Percentiles rank a stretch among this genome's conserved stretches.
Conservation (phyloP, 495 filamentous ascomycete genomes). For the Tuber melanosporum region DNA sequence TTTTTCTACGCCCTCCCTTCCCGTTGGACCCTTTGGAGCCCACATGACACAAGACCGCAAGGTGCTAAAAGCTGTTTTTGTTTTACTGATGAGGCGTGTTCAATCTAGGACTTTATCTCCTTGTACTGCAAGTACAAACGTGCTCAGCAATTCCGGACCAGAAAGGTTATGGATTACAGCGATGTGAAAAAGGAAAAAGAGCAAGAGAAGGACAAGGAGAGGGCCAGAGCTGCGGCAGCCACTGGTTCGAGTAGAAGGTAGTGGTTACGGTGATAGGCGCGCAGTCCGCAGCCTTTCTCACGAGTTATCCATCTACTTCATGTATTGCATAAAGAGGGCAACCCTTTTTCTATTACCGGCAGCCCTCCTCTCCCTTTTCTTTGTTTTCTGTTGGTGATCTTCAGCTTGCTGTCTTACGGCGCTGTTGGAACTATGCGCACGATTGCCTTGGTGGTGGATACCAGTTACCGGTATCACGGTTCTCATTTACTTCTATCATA, state of each 20-base stretch:
- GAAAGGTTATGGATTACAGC: constrained; percentile 41
- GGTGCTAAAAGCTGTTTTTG: background rate
- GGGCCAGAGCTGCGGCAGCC: constrained; percentile 21
- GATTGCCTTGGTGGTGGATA: background rate
- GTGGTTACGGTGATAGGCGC: background rate
- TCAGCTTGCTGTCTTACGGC: background rate
- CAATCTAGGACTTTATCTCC: constrained; percentile 40
- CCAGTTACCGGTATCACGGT: background rate
- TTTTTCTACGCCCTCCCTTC: background rate
- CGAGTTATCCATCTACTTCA: background rate
- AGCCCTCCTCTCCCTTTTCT: background rate
- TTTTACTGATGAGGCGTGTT: constrained; percentile 12
- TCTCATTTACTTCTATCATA: background rate
- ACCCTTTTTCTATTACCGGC: background rate
- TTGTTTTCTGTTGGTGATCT: background rate
- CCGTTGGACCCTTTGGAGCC: background rate
- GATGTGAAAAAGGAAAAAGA: constrained; percentile 34
- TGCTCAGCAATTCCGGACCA: constrained; percentile 38
- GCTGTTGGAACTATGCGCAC: constrained; percentile 1
- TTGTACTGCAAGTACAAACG: constrained; percentile 43
- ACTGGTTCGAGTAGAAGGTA: constrained; percentile 24
- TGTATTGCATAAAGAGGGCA: background rate
- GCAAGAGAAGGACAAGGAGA: background rate
- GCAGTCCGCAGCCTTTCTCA: background rate
- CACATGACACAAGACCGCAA: background rate